phyloP scores from a whole-genome alignment of 345 rosid genomes.

The Anacardium occidentale region DNA sequence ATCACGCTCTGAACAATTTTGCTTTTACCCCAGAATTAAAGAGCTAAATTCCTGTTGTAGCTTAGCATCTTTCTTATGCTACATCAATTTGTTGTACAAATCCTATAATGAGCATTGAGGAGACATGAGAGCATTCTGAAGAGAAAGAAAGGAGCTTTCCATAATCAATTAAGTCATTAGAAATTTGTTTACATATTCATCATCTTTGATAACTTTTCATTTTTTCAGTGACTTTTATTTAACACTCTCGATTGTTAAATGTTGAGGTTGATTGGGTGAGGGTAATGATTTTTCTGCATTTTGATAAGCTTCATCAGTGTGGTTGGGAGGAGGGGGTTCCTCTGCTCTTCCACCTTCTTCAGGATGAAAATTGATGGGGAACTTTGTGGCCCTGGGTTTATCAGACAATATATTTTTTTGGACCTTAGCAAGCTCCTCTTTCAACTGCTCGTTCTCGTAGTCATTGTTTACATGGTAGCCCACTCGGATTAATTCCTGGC shows the following conservation, averaged over 20 bases:
- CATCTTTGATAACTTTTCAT: too few species aligned
- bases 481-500: conserved; percentile 70
- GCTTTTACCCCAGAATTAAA: not conserved
- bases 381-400: conserved; percentile 92
- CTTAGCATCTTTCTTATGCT: not conserved
- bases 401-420: conserved; percentile 84
- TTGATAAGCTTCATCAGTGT: conserved; percentile 37
- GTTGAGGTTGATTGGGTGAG: conserved; percentile 29
- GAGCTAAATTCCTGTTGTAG: not conserved
- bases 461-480: conserved; percentile 90
- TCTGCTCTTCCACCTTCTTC: conserved; percentile 47
- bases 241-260: too few species aligned
- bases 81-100: not conserved
- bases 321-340: conserved; percentile 38
- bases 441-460: conserved; percentile 78
- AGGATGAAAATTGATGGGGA: conserved; percentile 91
- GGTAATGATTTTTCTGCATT: conserved; percentile 37
- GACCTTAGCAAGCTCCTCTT: conserved; percentile 86
- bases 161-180: too few species aligned
- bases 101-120: not conserved
- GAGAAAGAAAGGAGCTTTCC: not conserved
- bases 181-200: too few species aligned
- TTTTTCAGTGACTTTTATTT: too few species aligned
- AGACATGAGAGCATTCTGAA: not conserved
- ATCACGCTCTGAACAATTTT: not conserved